Evolutionary conservation across 225 moss, liverwort and hornwort species (phyloP).

Genomic region (Neckera pumila): DNA sequence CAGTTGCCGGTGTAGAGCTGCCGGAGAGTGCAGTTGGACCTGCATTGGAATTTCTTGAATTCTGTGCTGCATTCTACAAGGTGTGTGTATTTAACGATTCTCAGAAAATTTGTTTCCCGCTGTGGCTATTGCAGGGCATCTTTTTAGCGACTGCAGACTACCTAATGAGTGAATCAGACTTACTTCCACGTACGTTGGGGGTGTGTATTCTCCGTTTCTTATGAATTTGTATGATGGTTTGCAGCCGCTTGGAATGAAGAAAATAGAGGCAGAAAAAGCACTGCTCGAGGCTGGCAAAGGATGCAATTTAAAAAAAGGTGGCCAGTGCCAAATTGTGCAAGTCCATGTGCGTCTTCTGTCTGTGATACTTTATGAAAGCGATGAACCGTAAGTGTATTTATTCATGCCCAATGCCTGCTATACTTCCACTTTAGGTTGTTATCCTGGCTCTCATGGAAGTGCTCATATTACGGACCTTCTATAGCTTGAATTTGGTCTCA

Average conservation of each 20-base stretch:
- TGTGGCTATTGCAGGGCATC: neutral
- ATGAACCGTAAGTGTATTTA: slow-evolving; percentile 56
- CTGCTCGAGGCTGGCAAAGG: slow-evolving; percentile 46
- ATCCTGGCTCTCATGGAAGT: neutral
- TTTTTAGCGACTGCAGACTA: neutral
- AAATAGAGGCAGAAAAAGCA: slow-evolving; percentile 38
- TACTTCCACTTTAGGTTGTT: neutral
- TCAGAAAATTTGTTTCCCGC: neutral
- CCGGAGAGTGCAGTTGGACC: slow-evolving; percentile 51
- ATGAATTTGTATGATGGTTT: neutral
- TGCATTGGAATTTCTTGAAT: slow-evolving; percentile 69
- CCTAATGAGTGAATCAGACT: neutral
- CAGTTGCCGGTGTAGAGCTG: slow-evolving; percentile 38
- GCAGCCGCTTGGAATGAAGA: slow-evolving; percentile 61
- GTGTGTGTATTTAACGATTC: neutral
- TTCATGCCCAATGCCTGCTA: neutral
- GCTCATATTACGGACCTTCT: neutral
- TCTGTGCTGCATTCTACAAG: slow-evolving; percentile 55
- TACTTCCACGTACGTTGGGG: neutral
- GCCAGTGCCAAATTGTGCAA: slow-evolving; percentile 54
- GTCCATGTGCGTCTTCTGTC: slow-evolving; percentile 56
- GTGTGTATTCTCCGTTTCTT: neutral
- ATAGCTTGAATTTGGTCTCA: neutral
- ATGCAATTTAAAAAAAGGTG: slow-evolving; percentile 41
- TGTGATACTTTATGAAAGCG: slow-evolving; percentile 59